These are phyloP conservation scores for Xanthoconium stramineum DNA, from an alignment of 768 basidiomycete genomes.

Conservation along the genomic window DNA sequence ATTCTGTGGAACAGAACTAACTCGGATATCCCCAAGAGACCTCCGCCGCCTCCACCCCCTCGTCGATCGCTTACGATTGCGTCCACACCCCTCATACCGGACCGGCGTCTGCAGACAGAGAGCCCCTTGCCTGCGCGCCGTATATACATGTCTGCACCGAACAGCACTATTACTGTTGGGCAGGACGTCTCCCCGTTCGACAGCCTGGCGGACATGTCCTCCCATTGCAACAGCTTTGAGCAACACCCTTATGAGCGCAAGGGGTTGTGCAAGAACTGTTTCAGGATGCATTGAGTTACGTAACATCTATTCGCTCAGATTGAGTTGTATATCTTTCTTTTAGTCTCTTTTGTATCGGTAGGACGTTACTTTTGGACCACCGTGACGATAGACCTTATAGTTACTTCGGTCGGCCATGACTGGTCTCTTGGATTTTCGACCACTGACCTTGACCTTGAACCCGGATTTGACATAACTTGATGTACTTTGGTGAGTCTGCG, in stretches of 20 bases:
- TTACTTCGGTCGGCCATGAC: background rate
- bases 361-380: background rate
- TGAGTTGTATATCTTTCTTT: background rate
- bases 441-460: background rate
- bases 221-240: slow-evolving; percentile 52
- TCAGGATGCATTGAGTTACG: slow-evolving; percentile 42
- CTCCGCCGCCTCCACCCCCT: slow-evolving; percentile 54
- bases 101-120: slow-evolving; percentile 30
- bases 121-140: slow-evolving; percentile 17
- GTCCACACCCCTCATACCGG: slow-evolving; percentile 46
- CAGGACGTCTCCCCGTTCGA: slow-evolving; percentile 64
- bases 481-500: too few species aligned
- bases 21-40: slow-evolving; percentile 36
- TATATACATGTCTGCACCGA: slow-evolving; percentile 28
- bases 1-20: slow-evolving; percentile 25
- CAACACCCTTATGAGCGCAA: slow-evolving; percentile 66
- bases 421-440: background rate
- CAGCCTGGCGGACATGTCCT: slow-evolving; percentile 49
- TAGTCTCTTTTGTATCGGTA: slow-evolving; percentile 8
- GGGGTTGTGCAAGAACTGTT: slow-evolving; percentile 67
- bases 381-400: background rate
- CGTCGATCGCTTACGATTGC: slow-evolving; percentile 41
- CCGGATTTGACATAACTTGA: background rate
- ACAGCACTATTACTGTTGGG: slow-evolving; percentile 25
- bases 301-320: background rate